phyloP scores from a whole-genome alignment of 495 filamentous ascomycete species.

The Paragyromitra xinjiangensis region DNA sequence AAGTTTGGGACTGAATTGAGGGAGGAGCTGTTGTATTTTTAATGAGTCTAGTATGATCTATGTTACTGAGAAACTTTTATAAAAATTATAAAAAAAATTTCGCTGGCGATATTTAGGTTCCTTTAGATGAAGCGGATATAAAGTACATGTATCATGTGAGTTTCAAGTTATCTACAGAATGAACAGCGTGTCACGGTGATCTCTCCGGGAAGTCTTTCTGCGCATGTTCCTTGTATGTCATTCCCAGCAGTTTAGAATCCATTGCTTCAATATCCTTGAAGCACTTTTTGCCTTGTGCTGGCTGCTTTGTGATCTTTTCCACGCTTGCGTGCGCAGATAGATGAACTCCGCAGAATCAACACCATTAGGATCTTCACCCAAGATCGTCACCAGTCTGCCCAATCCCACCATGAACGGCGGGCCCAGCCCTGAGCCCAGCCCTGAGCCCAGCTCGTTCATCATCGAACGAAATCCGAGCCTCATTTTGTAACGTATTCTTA shows the following conservation, averaged over 20 bases:
- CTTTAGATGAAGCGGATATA: constrained; percentile 12
- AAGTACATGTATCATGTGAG: constrained; percentile 21
- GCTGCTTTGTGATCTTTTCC: constrained; percentile 10
- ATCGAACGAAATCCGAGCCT: constrained; percentile 42
- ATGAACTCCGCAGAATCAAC: constrained; percentile 34
- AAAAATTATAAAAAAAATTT: constrained; percentile 20
- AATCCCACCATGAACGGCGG: constrained; percentile 7
- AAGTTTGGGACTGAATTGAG: not conserved
- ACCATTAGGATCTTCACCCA: constrained; percentile 25
- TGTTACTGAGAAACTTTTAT: not conserved
- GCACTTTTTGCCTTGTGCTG: constrained; percentile 18
- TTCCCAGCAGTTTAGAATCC: constrained; percentile 10
- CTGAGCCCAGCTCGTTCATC: constrained; percentile 5
- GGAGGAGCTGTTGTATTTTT: constrained; percentile 19
- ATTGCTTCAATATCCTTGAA: not conserved
- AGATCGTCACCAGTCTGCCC: constrained; percentile 29
- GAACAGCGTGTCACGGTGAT: constrained; percentile 16
- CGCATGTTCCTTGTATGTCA: constrained; percentile 9
- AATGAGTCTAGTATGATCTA: constrained; percentile 17
- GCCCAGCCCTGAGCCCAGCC: not conserved
- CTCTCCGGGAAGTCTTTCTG: constrained; percentile 25
- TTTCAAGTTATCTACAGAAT: constrained; percentile 8
- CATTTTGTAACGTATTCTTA: constrained; percentile 26
- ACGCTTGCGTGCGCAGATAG: constrained; percentile 24
- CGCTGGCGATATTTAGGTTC: constrained; percentile 22